Percentiles rank a stretch among this genome's conserved stretches.
Evolutionary conservation across 345 rosid species (phyloP).

Genomic region (Lenwebbia sp.): DNA sequence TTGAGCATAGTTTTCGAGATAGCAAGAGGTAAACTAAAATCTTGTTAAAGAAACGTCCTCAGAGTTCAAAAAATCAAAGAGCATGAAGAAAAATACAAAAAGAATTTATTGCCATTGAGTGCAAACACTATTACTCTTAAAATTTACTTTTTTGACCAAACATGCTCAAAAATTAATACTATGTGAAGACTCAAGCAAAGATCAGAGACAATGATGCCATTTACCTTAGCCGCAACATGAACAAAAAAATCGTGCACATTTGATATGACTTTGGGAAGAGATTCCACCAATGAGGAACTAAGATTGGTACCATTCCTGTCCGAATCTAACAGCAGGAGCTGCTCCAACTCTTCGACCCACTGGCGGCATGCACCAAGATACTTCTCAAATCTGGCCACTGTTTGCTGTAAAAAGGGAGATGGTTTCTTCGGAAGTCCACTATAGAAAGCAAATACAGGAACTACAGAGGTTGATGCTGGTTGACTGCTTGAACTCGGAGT

Average conservation of each 20-base stretch:
- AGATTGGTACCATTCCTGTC: slow-evolving; percentile 42
- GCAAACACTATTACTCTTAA: neutral
- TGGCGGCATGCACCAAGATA: slow-evolving; percentile 73
- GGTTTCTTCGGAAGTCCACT: slow-evolving; percentile 90
- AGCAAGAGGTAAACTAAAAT: neutral
- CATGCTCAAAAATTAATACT: neutral
- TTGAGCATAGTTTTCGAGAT: neutral
- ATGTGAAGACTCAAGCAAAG: neutral
- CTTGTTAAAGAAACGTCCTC: neutral
- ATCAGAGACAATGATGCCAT: neutral
- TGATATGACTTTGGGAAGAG: slow-evolving; percentile 89
- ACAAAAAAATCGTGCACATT: slow-evolving; percentile 88
- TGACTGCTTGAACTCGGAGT: slow-evolving; percentile 46
- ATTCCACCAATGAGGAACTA: slow-evolving; percentile 52
- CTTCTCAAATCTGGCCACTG: slow-evolving; percentile 82
- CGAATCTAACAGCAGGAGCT: slow-evolving; percentile 61
- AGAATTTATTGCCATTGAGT: neutral
- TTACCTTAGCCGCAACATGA: slow-evolving; percentile 96
- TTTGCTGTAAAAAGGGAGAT: slow-evolving; percentile 66
- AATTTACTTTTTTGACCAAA: neutral
- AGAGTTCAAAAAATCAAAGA: neutral
- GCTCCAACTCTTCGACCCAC: slow-evolving; percentile 94
- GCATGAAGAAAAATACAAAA: neutral
- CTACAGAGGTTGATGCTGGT: slow-evolving; percentile 29
- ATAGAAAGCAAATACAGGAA: slow-evolving; percentile 74